Percentiles rank a stretch among this genome's conserved stretches.
Conservation (phyloP, 768 basidiomycete genomes). For the Termitomyces sp. region DNA sequence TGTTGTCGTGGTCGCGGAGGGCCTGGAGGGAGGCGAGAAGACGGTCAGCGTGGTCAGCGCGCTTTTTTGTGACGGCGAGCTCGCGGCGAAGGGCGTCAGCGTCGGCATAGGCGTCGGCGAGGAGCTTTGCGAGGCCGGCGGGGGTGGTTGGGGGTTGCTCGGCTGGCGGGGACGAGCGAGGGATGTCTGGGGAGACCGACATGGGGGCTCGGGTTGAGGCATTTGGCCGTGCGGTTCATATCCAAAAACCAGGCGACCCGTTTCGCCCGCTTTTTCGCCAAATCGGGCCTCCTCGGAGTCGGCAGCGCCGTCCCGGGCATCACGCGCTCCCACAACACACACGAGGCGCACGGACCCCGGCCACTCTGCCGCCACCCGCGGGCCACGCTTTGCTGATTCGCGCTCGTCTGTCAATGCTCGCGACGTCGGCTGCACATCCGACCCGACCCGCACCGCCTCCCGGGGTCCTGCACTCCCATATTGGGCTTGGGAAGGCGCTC, state of each 20-base stretch:
- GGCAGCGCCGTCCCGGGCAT: constrained; percentile 21
- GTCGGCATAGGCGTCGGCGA: constrained; percentile 51
- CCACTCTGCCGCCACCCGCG: constrained; percentile 1
- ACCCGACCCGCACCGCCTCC: too few species aligned
- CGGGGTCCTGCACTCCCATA: too few species aligned
- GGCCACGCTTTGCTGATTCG: background rate
- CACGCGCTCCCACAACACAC: constrained; percentile 12
- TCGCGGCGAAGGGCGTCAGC: constrained; percentile 49
- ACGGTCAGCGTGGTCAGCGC: constrained; percentile 55
- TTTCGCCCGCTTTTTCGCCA: constrained; percentile 3
- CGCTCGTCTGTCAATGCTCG: too few species aligned
- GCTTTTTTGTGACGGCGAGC: constrained; percentile 34
- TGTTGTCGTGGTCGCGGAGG: constrained; percentile 7
- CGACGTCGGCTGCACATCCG: too few species aligned
- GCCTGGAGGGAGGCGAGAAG: constrained; percentile 22
- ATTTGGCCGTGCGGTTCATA: background rate
- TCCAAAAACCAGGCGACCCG: constrained; percentile 1
- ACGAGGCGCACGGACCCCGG: constrained; percentile 16
- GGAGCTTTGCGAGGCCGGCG: constrained; percentile 55
- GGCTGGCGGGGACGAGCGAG: background rate
- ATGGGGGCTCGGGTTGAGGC: background rate
- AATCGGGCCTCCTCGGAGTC: constrained; percentile 13
- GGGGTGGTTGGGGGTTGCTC: constrained; percentile 6
- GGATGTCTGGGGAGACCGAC: constrained; percentile 10
- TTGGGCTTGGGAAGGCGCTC: background rate